These are phyloP conservation scores for Colletotrichum endophyticum DNA, from an alignment of 2,329 filamentous ascomycete species.

Conservation along the genomic window DNA sequence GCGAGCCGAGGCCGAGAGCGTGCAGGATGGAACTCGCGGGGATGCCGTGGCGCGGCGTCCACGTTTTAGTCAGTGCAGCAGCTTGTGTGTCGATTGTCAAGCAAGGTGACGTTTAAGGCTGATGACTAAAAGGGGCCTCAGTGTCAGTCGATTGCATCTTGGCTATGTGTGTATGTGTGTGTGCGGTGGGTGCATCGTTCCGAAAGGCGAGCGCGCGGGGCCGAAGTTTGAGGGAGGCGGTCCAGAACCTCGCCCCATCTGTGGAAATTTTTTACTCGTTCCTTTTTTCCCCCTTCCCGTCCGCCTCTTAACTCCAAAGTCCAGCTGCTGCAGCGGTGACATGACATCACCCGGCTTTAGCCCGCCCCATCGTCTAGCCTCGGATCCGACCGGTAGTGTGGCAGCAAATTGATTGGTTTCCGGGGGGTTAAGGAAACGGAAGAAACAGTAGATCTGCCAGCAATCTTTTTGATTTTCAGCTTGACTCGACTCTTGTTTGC, in stretches of 20 bases:
- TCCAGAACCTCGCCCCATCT: background rate
- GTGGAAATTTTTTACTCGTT: background rate
- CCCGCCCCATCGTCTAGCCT: background rate
- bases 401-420: background rate
- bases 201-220: background rate
- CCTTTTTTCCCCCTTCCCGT: background rate
- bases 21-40: background rate
- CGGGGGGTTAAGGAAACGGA: background rate
- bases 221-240: background rate
- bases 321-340: background rate
- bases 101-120: slow-evolving; percentile 21
- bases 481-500: background rate
- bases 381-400: slow-evolving; percentile 1
- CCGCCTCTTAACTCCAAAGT: background rate
- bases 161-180: background rate
- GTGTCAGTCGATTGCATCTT: background rate
- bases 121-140: background rate
- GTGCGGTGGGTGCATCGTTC: background rate
- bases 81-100: background rate
- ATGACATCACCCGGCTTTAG: slow-evolving; percentile 8
- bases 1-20: background rate
- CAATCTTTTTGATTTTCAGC: background rate
- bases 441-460: background rate
- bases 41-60: background rate
- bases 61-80: background rate